Conservation (phyloP, 2,329 filamentous ascomycete genomes). For the Fusarium palustre region DNA sequence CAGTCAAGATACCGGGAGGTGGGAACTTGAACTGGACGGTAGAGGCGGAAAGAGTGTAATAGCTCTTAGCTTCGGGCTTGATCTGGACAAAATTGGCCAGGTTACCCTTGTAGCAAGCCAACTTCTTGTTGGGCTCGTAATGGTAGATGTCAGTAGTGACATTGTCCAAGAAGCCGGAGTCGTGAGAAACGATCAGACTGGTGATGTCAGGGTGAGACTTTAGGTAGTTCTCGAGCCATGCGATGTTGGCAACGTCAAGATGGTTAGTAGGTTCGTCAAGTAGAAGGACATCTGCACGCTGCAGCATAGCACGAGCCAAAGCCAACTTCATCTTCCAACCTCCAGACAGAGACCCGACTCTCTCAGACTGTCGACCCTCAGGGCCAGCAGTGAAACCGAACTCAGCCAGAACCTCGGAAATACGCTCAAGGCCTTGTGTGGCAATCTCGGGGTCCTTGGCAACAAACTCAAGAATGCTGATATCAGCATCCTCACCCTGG, state of each 20-base stretch:
- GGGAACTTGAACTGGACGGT: conserved; percentile 98
- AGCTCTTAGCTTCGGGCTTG: conserved; percentile 95
- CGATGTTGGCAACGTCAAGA: conserved; percentile 94
- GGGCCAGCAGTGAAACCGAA: conserved; percentile 94
- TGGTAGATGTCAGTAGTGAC: conserved; percentile 99
- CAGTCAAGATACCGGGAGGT: conserved; percentile 89
- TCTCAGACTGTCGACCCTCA: conserved; percentile 87
- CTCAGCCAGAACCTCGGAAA: conserved; percentile 84
- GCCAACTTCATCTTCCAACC: conserved; percentile 99
- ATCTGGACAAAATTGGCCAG: conserved; percentile 85
- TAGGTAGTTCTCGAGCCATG: conserved; percentile 95
- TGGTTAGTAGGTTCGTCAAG: conserved; percentile 99
- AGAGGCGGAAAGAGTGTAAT: conserved; percentile 93
- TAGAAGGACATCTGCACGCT: conserved; percentile 94
- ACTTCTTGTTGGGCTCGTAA: conserved; percentile 95
- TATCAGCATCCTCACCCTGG: conserved; percentile 96
- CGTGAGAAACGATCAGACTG: conserved; percentile 97
- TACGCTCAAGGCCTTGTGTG: conserved; percentile 81
- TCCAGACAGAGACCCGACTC: conserved; percentile 93
- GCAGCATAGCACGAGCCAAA: conserved; percentile 94
- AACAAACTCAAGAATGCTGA: conserved; percentile 94
- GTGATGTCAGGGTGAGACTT: conserved; percentile 97
- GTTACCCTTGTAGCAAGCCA: conserved; percentile 87
- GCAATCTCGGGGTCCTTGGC: conserved; percentile 88
- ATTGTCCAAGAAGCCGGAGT: conserved; percentile 95